Percentiles rank a stretch among this genome's conserved stretches.
These are phyloP conservation scores for Dioscorea zingiberensis DNA, from an alignment of 106 monocot species.

Conservation along the genomic window DNA sequence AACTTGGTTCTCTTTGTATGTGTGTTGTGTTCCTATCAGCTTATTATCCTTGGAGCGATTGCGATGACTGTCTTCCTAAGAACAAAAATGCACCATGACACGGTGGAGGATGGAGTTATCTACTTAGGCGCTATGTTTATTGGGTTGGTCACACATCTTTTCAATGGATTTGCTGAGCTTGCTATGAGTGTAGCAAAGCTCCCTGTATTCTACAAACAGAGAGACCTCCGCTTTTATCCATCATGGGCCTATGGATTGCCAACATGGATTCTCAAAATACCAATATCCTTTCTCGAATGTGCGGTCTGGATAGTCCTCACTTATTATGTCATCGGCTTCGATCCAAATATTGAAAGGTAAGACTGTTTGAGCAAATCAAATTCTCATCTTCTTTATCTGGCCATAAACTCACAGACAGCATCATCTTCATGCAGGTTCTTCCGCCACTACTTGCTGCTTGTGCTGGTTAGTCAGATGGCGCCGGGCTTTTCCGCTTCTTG, in stretches of 20 bases:
- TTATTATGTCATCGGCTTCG: conserved; percentile 45
- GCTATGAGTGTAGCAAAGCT: conserved; percentile 34
- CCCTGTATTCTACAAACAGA: conserved; percentile 51
- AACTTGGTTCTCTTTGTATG: neutral
- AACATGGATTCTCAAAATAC: conserved; percentile 27
- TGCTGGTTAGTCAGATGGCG: conserved; percentile 19
- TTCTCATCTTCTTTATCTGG: neutral
- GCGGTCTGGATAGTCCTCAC: conserved; percentile 40
- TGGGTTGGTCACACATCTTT: conserved; percentile 20
- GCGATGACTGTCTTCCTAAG: conserved; percentile 36
- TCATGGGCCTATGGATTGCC: conserved; percentile 30
- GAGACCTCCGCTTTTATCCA: conserved; percentile 31
- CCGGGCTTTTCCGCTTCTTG: conserved; percentile 18
- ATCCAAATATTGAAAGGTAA: conserved; percentile 14
- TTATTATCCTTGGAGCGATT: conserved; percentile 18
- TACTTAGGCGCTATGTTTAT: conserved; percentile 38
- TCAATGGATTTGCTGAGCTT: conserved; percentile 48
- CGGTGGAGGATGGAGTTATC: conserved; percentile 34
- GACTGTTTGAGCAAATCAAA: neutral
- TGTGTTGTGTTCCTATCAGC: conserved; percentile 3
- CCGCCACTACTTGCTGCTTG: conserved; percentile 12
- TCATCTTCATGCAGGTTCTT: conserved; percentile 18
- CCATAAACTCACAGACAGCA: neutral
- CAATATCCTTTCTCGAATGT: conserved; percentile 34
- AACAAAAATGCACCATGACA: conserved; percentile 28